phyloP scores from a whole-genome alignment of 1,139 yeast genomes.

The Pichia sp. region DNA sequence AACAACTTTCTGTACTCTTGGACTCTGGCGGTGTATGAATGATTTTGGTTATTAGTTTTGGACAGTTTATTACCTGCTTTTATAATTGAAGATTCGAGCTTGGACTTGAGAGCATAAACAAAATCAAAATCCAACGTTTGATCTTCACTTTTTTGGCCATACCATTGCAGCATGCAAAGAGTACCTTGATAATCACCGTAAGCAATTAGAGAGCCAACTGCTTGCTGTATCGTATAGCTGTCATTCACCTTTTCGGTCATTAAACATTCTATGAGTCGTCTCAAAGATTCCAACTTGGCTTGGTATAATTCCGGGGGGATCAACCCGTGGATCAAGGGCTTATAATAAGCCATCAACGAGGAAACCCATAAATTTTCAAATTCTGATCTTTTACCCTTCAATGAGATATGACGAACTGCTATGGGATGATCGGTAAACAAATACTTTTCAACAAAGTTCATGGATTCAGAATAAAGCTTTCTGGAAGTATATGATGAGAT shows the following conservation, averaged over 20 bases:
- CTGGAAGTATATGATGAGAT: constrained; percentile 15
- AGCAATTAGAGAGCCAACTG: constrained; percentile 17
- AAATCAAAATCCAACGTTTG: constrained; percentile 9
- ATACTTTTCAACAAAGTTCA: constrained; percentile 17
- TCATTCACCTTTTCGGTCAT: constrained; percentile 14
- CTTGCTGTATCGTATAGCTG: constrained; percentile 14
- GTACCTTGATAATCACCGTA: constrained; percentile 21
- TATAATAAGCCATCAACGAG: constrained; percentile 8
- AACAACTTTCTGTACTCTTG: constrained; percentile 8
- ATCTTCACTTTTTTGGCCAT: constrained; percentile 14
- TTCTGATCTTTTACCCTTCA: neutral
- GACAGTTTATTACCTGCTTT: constrained; percentile 17
- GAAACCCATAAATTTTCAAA: constrained; percentile 8
- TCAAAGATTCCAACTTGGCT: constrained; percentile 8
- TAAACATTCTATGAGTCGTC: constrained; percentile 11
- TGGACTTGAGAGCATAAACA: constrained; percentile 14
- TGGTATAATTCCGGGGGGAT: constrained; percentile 2
- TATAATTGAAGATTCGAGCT: constrained; percentile 15
- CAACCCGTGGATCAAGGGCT: constrained; percentile 5
- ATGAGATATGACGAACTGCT: constrained; percentile 6
- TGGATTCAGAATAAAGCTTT: constrained; percentile 17
- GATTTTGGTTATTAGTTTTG: constrained; percentile 2
- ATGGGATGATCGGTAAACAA: constrained; percentile 9
- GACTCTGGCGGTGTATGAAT: neutral
- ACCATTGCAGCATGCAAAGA: constrained; percentile 20